Percentiles rank a stretch among this genome's conserved stretches.
phyloP scores from a whole-genome alignment of 2,329 filamentous ascomycete species.

The Arthrinium phaeospermum region DNA sequence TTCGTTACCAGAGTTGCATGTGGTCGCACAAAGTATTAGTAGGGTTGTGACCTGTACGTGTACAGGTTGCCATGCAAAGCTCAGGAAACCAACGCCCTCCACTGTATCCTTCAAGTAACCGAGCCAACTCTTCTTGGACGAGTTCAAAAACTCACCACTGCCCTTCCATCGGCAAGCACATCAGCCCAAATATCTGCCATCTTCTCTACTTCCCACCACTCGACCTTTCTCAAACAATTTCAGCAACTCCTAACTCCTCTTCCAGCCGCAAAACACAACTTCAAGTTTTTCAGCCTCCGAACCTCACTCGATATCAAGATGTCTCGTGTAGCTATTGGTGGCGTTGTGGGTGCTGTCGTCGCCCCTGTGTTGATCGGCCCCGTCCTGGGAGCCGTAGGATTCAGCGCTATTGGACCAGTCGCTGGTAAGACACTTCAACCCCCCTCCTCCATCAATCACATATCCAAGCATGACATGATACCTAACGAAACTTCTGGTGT shows the following conservation, averaged over 20 bases:
- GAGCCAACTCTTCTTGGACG: not conserved
- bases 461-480: no score
- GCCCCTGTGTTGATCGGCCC: conserved; percentile 9
- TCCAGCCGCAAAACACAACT: not conserved
- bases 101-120: not conserved
- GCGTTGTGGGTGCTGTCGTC: conserved; percentile 23
- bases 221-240: no score
- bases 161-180: not conserved
- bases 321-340: not conserved
- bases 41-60: no score
- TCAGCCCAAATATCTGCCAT: no score
- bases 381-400: conserved; percentile 7
- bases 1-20: no score
- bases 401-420: conserved; percentile 11
- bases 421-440: not conserved
- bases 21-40: no score
- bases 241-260: no score
- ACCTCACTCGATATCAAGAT: not conserved
- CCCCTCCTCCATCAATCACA: no score
- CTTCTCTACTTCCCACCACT: no score
- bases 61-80: no score
- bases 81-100: no score
- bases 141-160: not conserved
- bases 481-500: no score
- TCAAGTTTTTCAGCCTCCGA: not conserved